These are phyloP conservation scores for Heritiera littoralis DNA, from an alignment of 345 rosid species.

Conservation along the genomic window DNA sequence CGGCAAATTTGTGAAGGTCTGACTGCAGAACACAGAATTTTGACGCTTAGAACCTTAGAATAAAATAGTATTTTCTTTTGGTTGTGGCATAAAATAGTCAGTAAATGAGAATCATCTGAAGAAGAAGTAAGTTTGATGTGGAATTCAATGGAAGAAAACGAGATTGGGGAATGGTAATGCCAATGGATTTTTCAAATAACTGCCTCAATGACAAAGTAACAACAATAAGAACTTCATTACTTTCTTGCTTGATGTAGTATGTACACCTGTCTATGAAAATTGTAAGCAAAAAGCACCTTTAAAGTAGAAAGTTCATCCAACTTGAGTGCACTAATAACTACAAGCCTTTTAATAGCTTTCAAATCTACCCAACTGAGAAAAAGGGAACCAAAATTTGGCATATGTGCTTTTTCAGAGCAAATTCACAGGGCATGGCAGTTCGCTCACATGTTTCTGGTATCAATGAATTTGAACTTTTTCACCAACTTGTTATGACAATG, in stretches of 20 bases:
- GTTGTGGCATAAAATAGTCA: slow-evolving; percentile 10
- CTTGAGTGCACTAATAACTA: slow-evolving; percentile 41
- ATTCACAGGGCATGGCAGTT: slow-evolving; percentile 7
- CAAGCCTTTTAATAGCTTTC: slow-evolving; percentile 50
- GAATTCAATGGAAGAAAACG: slow-evolving; percentile 46
- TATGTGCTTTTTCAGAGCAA: not conserved
- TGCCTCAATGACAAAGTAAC: slow-evolving; percentile 28
- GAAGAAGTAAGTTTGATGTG: slow-evolving; percentile 56
- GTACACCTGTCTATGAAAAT: not conserved
- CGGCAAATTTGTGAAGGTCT: slow-evolving; percentile 41
- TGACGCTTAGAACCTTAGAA: not conserved
- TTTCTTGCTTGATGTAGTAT: slow-evolving; percentile 3
- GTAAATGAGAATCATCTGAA: slow-evolving; percentile 42
- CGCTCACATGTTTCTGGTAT: slow-evolving; percentile 58
- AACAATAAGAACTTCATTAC: slow-evolving; percentile 20
- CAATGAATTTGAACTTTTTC: slow-evolving; percentile 48
- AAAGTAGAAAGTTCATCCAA: slow-evolving; percentile 28
- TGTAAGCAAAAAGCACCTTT: slow-evolving; percentile 34
- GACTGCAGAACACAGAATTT: slow-evolving; percentile 48
- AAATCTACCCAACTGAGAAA: slow-evolving; percentile 56
- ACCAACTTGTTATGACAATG: slow-evolving; percentile 32
- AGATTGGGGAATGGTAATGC: slow-evolving; percentile 47
- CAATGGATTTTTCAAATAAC: slow-evolving; percentile 47
- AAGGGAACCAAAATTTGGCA: slow-evolving; percentile 19
- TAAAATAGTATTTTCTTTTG: slow-evolving; percentile 5